Evolutionary conservation across 768 basidiomycete genomes (phyloP).

Genomic region (Leccinum arenicola): DNA sequence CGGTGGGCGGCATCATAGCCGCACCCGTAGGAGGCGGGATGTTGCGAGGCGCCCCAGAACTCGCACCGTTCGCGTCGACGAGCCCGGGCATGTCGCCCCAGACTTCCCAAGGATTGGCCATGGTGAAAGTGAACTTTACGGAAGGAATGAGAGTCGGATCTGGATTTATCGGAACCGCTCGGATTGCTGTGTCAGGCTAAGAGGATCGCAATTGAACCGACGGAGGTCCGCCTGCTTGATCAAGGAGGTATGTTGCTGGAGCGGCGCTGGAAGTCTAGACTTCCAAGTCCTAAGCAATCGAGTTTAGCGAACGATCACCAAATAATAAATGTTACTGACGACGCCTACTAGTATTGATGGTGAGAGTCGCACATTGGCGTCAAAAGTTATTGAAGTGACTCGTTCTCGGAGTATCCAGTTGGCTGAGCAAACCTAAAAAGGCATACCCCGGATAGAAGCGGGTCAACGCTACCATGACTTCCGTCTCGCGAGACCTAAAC

Average conservation of each 20-base stretch:
- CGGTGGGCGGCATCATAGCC: constrained; percentile 3
- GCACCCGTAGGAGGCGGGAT: constrained; percentile 29
- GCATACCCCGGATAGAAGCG: constrained; percentile 1
- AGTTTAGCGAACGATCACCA: not conserved
- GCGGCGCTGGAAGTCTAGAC: not conserved
- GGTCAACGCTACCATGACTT: not conserved
- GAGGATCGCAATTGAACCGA: constrained; percentile 2
- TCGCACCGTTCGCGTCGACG: constrained; percentile 17
- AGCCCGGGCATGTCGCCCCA: constrained; percentile 29
- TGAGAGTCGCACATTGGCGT: not conserved
- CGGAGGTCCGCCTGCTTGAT: not conserved
- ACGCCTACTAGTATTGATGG: not conserved
- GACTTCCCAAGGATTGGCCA: constrained; percentile 9
- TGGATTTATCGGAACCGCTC: constrained; percentile 18
- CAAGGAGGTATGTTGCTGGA: not conserved
- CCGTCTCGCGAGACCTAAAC: not conserved
- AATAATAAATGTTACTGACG: not conserved
- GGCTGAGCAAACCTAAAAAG: constrained; percentile 11
- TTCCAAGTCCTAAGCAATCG: not conserved
- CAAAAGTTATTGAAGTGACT: not conserved
- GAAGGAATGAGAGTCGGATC: not conserved
- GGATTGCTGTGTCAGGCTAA: constrained; percentile 19
- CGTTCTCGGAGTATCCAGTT: not conserved
- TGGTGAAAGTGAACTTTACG: constrained; percentile 10
- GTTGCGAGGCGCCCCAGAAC: not conserved